Percentiles rank a stretch among this genome's conserved stretches.
phyloP scores from a whole-genome alignment of 179 eudicot genomes.

The Corrigiola litoralis region DNA sequence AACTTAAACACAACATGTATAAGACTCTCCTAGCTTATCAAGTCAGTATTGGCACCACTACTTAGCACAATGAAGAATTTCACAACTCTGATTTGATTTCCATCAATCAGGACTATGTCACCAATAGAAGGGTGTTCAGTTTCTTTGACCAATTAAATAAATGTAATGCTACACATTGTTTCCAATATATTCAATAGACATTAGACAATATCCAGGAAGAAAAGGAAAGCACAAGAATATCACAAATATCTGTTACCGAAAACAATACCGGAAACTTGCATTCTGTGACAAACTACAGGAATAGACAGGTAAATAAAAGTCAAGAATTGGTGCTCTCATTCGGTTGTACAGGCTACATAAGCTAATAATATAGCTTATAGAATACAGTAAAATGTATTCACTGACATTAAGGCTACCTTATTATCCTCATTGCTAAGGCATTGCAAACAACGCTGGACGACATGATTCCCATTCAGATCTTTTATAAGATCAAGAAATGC shows the following conservation, averaged over 20 bases:
- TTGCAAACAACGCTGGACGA: conserved; percentile 76
- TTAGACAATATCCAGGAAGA: too few species aligned
- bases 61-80: neutral
- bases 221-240: too few species aligned
- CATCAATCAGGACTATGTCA: neutral
- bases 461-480: conserved; percentile 91
- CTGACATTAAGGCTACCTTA: conserved; percentile 58
- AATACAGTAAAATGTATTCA: too few species aligned
- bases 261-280: neutral
- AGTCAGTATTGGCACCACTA: neutral
- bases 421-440: conserved; percentile 67
- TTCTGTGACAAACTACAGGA: neutral
- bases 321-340: neutral
- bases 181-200: neutral
- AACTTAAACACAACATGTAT: neutral
- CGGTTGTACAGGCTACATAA: neutral
- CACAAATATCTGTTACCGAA: too few species aligned
- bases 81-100: neutral
- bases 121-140: neutral
- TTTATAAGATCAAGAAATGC: conserved; percentile 78
- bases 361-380: too few species aligned
- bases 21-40: neutral
- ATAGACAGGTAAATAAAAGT: neutral
- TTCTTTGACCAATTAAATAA: neutral
- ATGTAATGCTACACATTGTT: neutral